A percentile compares a stretch with the other conserved stretches of the same genome.
Conservation (phyloP, 1,284 basidiomycete species). For the Rhodotorula sp. region DNA sequence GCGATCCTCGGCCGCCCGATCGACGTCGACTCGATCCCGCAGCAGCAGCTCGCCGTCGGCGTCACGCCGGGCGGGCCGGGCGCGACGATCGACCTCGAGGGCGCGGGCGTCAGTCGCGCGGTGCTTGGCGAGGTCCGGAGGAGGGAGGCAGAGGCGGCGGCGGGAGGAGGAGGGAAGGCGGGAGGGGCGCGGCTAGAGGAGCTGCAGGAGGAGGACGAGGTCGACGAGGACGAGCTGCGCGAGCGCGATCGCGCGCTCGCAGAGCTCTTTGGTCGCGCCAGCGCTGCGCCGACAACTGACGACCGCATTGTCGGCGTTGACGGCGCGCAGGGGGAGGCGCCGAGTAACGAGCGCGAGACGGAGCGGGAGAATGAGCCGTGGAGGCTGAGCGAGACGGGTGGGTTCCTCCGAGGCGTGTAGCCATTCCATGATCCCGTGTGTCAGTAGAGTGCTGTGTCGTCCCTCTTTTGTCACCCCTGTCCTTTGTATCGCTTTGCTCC, state of each 20-base stretch:
- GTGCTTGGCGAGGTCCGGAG: conserved; percentile 14
- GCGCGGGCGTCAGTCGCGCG: conserved; percentile 19
- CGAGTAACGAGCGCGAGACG: conserved; percentile 11
- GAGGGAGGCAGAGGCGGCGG: not conserved
- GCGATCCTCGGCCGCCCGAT: conserved; percentile 63
- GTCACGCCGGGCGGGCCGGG: conserved; percentile 29
- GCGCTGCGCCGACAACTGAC: not conserved
- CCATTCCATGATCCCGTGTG: too few species aligned
- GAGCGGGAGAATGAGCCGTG: conserved; percentile 4
- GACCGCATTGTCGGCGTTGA: not conserved
- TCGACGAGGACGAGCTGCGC: conserved; percentile 15
- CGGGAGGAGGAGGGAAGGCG: not conserved
- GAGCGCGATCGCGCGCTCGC: conserved; percentile 21
- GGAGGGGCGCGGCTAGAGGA: not conserved
- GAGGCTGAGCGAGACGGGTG: conserved; percentile 14
- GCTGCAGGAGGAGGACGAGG: conserved; percentile 28
- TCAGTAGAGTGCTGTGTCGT: too few species aligned
- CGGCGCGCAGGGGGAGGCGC: conserved; percentile 3
- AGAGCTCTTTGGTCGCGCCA: conserved; percentile 8
- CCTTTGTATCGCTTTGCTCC: not conserved
- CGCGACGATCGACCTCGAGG: conserved; percentile 35
- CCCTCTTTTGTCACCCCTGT: too few species aligned
- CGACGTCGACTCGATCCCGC: conserved; percentile 50
- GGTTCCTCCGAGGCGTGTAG: conserved; percentile 4
- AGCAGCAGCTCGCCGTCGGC: conserved; percentile 27